A percentile compares a stretch with the other conserved stretches of the same genome.
These are phyloP conservation scores for Acer negundo DNA, from an alignment of 345 rosid genomes.

Conservation along the genomic window DNA sequence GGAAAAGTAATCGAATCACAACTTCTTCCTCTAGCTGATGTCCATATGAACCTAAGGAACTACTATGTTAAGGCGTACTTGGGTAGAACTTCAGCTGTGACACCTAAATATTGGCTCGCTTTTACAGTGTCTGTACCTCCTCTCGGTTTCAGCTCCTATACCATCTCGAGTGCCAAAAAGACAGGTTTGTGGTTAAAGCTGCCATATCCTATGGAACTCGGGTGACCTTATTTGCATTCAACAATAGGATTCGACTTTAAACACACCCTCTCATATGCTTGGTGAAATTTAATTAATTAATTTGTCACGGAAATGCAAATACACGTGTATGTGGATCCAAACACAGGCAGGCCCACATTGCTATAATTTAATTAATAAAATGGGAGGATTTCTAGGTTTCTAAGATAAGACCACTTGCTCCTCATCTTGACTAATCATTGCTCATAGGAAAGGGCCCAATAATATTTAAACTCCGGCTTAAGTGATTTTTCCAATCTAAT, in stretches of 20 bases:
- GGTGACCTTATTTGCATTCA: no score
- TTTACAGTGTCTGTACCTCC: constrained; percentile 82
- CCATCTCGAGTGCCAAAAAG: constrained; percentile 56
- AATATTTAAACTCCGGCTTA: background rate
- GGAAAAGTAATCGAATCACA: constrained; percentile 86
- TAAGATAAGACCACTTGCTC: background rate
- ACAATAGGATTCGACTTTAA: background rate
- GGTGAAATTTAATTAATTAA: background rate
- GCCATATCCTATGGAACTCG: constrained; percentile 20
- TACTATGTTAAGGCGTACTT: constrained; percentile 76
- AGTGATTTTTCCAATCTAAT: background rate
- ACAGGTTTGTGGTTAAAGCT: constrained; percentile 49
- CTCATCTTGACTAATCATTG: background rate
- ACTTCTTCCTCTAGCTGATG: constrained; percentile 72
- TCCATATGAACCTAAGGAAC: constrained; percentile 54
- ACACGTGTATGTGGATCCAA: background rate
- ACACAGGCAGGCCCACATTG: background rate
- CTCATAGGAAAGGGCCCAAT: background rate
- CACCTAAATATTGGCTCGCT: constrained; percentile 86
- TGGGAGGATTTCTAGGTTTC: background rate
- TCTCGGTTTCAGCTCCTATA: constrained; percentile 87
- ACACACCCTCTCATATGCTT: background rate
- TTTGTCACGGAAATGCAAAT: background rate
- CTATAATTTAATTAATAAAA: no score
- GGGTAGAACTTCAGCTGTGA: constrained; percentile 52